phyloP scores from a whole-genome alignment of 2,329 filamentous ascomycete genomes.

The Clarireedia sp. region DNA sequence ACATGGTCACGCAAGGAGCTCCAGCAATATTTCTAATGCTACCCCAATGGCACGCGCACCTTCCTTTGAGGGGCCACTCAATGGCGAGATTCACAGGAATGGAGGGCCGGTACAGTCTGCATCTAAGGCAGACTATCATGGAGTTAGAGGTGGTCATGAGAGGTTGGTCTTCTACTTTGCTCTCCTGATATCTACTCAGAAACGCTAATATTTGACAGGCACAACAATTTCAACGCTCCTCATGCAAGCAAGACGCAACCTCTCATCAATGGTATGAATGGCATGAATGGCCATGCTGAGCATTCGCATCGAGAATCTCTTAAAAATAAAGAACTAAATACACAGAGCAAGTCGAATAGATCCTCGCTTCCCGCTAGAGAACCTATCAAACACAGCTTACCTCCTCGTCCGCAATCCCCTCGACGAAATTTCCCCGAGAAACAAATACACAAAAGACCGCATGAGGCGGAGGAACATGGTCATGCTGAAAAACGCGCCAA shows the following conservation, averaged over 20 bases:
- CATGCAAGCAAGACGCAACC: slow-evolving; percentile 48
- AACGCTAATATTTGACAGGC: background rate
- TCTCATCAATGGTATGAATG: slow-evolving; percentile 21
- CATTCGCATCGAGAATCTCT: background rate
- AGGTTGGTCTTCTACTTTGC: background rate
- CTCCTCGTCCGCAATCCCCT: slow-evolving; percentile 25
- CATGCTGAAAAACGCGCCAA: slow-evolving; percentile 26
- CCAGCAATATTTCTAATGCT: slow-evolving; percentile 14
- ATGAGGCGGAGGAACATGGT: slow-evolving; percentile 19
- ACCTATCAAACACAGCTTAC: slow-evolving; percentile 21
- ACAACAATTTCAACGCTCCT: background rate
- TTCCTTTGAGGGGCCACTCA: slow-evolving; percentile 17
- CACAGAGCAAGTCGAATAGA: slow-evolving; percentile 4
- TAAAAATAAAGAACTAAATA: slow-evolving; percentile 1
- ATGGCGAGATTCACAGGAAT: slow-evolving; percentile 17
- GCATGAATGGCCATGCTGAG: slow-evolving; percentile 8
- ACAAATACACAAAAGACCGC: slow-evolving; percentile 23
- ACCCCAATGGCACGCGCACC: slow-evolving; percentile 20
- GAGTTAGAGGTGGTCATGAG: slow-evolving; percentile 6
- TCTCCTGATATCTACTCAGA: background rate
- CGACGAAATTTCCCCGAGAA: slow-evolving; percentile 11
- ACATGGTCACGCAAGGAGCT: slow-evolving; percentile 15
- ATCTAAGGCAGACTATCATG: slow-evolving; percentile 6
- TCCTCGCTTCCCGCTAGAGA: slow-evolving; percentile 8
- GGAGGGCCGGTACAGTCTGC: slow-evolving; percentile 10